phyloP scores from a whole-genome alignment of 257 asterid genomes.

The Fraxinus anomala region DNA sequence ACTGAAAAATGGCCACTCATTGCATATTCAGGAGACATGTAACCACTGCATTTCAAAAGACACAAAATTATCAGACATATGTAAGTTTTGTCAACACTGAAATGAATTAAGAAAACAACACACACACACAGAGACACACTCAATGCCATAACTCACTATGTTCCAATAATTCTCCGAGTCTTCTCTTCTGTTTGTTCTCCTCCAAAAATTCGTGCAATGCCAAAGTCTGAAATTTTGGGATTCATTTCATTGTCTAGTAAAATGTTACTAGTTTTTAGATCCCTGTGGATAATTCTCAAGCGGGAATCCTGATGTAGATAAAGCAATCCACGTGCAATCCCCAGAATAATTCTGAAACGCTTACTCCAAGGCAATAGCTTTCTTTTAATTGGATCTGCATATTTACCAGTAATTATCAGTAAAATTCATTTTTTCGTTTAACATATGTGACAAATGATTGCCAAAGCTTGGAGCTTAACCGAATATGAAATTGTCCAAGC shows the following conservation, averaged over 20 bases:
- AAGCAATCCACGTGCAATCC: slow-evolving; percentile 52
- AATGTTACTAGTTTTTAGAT: slow-evolving; percentile 52
- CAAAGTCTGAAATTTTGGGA: slow-evolving; percentile 59
- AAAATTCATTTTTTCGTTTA: background rate
- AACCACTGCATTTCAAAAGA: slow-evolving; percentile 37
- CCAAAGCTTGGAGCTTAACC: slow-evolving; percentile 26
- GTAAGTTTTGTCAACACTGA: background rate
- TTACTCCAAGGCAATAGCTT: slow-evolving; percentile 41
- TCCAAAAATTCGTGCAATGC: slow-evolving; percentile 53
- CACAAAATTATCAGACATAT: background rate
- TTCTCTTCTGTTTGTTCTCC: slow-evolving; percentile 46
- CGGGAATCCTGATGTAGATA: slow-evolving; percentile 54
- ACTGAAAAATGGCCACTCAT: slow-evolving; percentile 51
- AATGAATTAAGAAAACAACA: background rate
- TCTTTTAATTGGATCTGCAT: slow-evolving; percentile 28
- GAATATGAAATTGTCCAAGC: slow-evolving; percentile 47
- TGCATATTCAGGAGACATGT: slow-evolving; percentile 62
- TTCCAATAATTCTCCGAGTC: slow-evolving; percentile 50
- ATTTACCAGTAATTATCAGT: background rate
- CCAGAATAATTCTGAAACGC: slow-evolving; percentile 43
- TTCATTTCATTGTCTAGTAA: slow-evolving; percentile 53
- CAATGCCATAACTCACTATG: slow-evolving; percentile 38
- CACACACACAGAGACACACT: no score
- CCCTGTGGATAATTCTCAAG: slow-evolving; percentile 54
- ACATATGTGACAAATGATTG: background rate